These are phyloP conservation scores for Ceratobasidium sp. DNA, from an alignment of 1,284 basidiomycete species.

Conservation along the genomic window DNA sequence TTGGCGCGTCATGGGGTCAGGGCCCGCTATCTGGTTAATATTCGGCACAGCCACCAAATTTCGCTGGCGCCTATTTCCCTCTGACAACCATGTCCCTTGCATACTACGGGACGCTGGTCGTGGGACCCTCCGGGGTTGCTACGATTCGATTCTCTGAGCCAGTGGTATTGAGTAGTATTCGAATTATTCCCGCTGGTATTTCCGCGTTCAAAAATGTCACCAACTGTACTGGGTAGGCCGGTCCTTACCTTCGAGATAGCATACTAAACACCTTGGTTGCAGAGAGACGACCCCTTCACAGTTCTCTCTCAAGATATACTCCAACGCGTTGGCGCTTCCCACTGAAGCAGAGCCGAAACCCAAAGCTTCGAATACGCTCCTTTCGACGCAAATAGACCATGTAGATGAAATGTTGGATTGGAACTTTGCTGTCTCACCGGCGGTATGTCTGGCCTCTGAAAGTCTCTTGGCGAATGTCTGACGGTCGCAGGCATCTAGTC, in stretches of 20 bases:
- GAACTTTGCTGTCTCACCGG: conserved; percentile 68
- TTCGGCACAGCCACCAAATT: not conserved
- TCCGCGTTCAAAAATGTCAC: conserved; percentile 65
- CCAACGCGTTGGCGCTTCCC: conserved; percentile 64
- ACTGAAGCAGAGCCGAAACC: conserved; percentile 61
- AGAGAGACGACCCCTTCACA: conserved; percentile 73
- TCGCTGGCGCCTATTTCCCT: not conserved
- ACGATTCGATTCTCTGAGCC: conserved; percentile 69
- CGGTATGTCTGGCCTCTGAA: conserved; percentile 52
- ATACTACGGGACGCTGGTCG: conserved; percentile 43
- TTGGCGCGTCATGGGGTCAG: no score
- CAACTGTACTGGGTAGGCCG: conserved; percentile 66
- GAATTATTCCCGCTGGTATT: conserved; percentile 65
- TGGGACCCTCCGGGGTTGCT: conserved; percentile 61
- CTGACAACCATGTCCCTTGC: conserved; percentile 10
- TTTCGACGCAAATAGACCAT: conserved; percentile 74
- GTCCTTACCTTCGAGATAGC: conserved; percentile 19
- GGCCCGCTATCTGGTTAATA: no score
- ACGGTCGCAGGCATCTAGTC: conserved; percentile 69
- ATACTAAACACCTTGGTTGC: conserved; percentile 39
- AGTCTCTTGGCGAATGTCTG: conserved; percentile 37
- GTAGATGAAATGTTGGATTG: conserved; percentile 71
- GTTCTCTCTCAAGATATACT: conserved; percentile 73
- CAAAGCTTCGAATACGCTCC: conserved; percentile 68
- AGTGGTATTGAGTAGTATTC: conserved; percentile 65